These are phyloP conservation scores for Heritiera fomes DNA, from an alignment of 345 rosid genomes.

Conservation along the genomic window DNA sequence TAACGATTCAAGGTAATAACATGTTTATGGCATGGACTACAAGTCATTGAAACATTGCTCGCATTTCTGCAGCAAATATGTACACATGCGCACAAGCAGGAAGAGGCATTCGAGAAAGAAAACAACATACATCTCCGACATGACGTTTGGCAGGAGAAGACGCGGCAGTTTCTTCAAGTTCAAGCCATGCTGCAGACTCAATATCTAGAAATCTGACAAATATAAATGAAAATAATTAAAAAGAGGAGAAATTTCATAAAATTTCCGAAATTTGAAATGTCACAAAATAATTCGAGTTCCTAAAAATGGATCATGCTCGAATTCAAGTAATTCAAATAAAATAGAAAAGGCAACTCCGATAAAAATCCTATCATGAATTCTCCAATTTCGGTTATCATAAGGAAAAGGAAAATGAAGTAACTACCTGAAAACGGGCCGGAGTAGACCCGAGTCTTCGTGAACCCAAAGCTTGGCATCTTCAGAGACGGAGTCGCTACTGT, in stretches of 20 bases:
- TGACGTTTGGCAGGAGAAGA: slow-evolving; percentile 74
- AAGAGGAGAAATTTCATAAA: not conserved
- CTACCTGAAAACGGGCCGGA: slow-evolving; percentile 86
- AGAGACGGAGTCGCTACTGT: slow-evolving; percentile 70
- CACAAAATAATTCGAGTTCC: not conserved
- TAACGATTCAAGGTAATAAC: not conserved
- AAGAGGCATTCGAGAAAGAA: not conserved
- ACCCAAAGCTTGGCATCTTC: slow-evolving; percentile 85
- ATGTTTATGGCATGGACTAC: not conserved
- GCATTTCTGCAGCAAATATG: not conserved
- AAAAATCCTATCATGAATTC: not conserved
- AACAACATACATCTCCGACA: slow-evolving; percentile 76
- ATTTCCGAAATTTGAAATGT: too few species aligned
- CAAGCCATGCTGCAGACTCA: slow-evolving; percentile 77
- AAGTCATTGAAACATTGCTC: not conserved
- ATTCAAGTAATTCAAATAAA: too few species aligned
- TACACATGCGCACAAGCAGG: not conserved
- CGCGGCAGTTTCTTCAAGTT: slow-evolving; percentile 84
- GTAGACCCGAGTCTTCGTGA: slow-evolving; percentile 68
- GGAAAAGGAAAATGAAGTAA: not conserved
- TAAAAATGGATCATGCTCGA: not conserved
- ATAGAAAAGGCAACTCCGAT: not conserved
- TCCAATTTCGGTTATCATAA: not conserved
- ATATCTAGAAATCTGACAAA: slow-evolving; percentile 65
- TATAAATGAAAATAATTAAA: not conserved